A percentile compares a stretch with the other conserved stretches of the same genome.
Evolutionary conservation across 2,329 filamentous ascomycete species (phyloP).

Genomic region (Aspergillus vadensis): DNA sequence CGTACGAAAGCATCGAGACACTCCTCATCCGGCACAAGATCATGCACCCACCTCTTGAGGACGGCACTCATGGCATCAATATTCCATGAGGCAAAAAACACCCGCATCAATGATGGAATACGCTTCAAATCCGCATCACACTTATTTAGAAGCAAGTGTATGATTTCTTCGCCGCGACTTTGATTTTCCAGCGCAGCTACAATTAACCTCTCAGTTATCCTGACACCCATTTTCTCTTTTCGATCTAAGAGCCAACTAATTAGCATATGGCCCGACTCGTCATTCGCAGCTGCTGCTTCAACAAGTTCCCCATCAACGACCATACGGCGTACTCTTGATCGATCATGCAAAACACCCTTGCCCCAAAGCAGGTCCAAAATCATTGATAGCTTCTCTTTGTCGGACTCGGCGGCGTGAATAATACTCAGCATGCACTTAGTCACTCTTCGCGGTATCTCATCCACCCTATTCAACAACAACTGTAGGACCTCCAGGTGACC

Average conservation of each 20-base stretch:
- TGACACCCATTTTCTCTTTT: not conserved
- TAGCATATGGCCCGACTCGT: not conserved
- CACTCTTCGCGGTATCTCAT: not conserved
- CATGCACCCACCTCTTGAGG: not conserved
- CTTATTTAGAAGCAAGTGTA: not conserved
- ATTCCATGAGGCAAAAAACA: not conserved
- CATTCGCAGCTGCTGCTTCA: not conserved
- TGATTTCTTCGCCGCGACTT: not conserved
- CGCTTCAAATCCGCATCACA: not conserved
- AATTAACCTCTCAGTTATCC: not conserved
- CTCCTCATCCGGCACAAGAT: not conserved
- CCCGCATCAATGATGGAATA: not conserved
- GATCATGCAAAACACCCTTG: slow-evolving; percentile 1
- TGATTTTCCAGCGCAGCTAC: not conserved
- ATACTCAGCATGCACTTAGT: not conserved
- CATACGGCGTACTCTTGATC: not conserved
- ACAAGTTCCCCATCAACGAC: not conserved
- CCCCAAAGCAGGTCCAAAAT: not conserved
- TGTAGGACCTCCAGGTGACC: not conserved
- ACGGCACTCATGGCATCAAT: not conserved
- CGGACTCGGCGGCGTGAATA: not conserved
- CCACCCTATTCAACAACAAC: not conserved
- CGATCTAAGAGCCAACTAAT: not conserved
- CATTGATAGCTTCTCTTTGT: not conserved
- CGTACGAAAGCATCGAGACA: not conserved